Evolutionary conservation across 148 eudicot species (phyloP), one percentile per base, ranked within the genome.

Genomic region (Amaranthus palmeri): DNA sequence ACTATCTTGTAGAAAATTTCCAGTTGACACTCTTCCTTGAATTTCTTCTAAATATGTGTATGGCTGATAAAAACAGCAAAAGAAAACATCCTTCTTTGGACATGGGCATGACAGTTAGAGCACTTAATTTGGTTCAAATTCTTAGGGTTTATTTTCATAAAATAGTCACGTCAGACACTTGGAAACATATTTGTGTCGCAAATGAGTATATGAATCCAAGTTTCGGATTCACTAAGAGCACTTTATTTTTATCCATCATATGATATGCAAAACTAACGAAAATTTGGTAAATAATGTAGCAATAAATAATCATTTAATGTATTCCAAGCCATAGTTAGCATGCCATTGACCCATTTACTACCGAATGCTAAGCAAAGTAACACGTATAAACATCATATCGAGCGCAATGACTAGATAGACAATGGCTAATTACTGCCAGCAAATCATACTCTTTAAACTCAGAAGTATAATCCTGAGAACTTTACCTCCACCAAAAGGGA

Each of bases 401-500:
- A 53, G 18, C 6, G 48, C 15, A 15, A 63, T 42, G 6, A 44
- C 43, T 3, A 61, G 65, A 4, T 2, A 25, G 10, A 61, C 12
- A 51, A 14, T 41, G 10, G 68, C 45, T 60, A 13, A 7, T 62
- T 3, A 7, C 18, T 13, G 44, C 4, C 5, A 49, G 54, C 56
- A 8, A 65, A 4, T 54, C 44, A 56, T 14, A n/a, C 53, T 25
- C 6, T 25, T 47, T 54, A 0, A n/a, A 43, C n/a, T 18, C 12
- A 57, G 15, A 60, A 65, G 46, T 25, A n/a, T 5, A 7, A 69
- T 62, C 43, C n/a, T 36, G 67, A 52, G 13, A 73, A 70, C 48
- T 79, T 25, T 76, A 92, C 97, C 96, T 87, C 84, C 78, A 86
- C 80, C 71, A 92, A 76, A 45, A 92, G 76, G 59, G 91, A 85